Evolutionary conservation across 192 early-diverging fungal genomes (phyloP).

Genomic region (Coemansia asiatica): DNA sequence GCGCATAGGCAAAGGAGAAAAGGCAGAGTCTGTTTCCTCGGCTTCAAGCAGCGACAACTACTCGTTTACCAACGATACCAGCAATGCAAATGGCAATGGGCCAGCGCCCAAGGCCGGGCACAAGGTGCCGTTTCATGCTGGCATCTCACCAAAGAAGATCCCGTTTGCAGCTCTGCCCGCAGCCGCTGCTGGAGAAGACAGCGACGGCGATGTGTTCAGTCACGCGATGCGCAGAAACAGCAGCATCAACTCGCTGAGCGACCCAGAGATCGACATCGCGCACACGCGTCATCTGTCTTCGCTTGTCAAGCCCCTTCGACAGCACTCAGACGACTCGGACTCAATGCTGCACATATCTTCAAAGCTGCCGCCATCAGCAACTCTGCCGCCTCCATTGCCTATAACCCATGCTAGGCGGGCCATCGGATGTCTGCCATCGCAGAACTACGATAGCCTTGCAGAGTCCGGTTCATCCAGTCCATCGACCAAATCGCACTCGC

Average conservation of each 20-base stretch:
- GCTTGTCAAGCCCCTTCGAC: neutral
- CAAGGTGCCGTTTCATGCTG: neutral
- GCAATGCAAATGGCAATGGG: neutral
- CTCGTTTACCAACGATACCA: conserved; percentile 20
- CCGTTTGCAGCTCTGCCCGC: conserved; percentile 10
- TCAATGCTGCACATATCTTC: neutral
- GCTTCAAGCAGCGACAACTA: conserved; percentile 43
- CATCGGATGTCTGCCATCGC: conserved; percentile 28
- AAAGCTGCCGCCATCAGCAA: neutral
- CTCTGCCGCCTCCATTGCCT: conserved; percentile 4
- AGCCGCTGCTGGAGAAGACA: conserved; percentile 6
- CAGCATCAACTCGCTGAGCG: conserved; percentile 47
- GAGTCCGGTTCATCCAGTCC: conserved; percentile 13
- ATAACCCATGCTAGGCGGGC: conserved; percentile 23
- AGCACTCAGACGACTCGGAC: neutral
- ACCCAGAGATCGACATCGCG: conserved; percentile 29
- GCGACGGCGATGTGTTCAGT: conserved; percentile 1
- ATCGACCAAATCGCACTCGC: conserved; percentile 36
- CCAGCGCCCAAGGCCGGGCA: neutral
- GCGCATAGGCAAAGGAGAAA: neutral
- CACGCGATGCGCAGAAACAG: conserved; percentile 13
- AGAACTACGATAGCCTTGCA: conserved; percentile 19
- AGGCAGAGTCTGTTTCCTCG: conserved; percentile 8
- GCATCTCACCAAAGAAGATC: conserved; percentile 2
- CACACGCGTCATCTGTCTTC: conserved; percentile 8